These are phyloP conservation scores for Pestalotiopsis sp. DNA, from an alignment of 2,329 filamentous ascomycete species.

Conservation along the genomic window DNA sequence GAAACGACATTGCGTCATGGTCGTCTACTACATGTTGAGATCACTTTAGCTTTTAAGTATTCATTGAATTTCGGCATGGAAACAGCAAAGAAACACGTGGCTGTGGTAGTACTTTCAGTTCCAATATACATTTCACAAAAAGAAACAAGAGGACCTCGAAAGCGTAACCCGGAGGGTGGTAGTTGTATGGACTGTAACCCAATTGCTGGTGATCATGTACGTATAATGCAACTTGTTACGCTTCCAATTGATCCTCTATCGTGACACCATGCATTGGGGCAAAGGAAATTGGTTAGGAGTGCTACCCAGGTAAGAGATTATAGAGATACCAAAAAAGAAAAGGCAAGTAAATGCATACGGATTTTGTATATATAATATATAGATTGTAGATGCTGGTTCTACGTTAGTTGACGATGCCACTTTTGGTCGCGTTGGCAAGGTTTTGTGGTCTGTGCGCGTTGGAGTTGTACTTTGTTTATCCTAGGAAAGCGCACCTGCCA, in stretches of 20 bases:
- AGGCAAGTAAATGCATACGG: background rate
- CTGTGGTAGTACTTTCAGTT: background rate
- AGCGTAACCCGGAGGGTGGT: too few species aligned
- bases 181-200: too few species aligned
- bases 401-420: background rate
- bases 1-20: background rate
- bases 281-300: background rate
- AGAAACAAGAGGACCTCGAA: too few species aligned
- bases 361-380: background rate
- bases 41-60: background rate
- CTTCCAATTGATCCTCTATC: too few species aligned
- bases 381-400: background rate
- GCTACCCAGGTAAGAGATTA: too few species aligned
- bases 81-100: background rate
- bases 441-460: background rate
- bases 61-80: background rate
- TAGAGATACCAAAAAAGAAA: too few species aligned
- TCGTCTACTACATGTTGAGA: background rate
- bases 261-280: too few species aligned
- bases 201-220: background rate
- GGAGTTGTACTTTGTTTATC: slow-evolving; percentile 8
- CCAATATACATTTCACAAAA: too few species aligned
- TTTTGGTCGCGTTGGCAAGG: background rate
- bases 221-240: background rate
- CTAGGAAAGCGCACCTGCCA: slow-evolving; percentile 2